Base-by-base conservation (phyloP, 306 rosid species). In the Casuarina cunninghamiana region DNA sequence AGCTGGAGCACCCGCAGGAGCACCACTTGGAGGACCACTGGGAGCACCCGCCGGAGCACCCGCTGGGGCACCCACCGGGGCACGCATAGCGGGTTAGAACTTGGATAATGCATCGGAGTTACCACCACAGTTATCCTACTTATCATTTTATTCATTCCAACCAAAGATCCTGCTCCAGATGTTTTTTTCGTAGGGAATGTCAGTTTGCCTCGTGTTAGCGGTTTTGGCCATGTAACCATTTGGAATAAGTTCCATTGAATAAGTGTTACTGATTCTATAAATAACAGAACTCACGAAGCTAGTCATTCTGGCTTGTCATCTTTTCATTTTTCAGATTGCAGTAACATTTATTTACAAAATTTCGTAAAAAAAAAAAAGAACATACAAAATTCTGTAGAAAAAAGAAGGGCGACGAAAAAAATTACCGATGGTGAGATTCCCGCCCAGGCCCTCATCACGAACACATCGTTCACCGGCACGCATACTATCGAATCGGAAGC, bases 381-480 rank as follows among this genome's bases (percentile, higher is more conserved):
- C 32, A 26, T 26, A 26, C 32, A 26, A 26, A 26, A 26, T 26
- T 26, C 32, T 26, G 32, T 26, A 26, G 32, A 26, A 26, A 26
- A 26, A 26, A 26, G 32, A 26, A 26, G 32, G 32, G 32, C 0
- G 32, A 26, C 32, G 32, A 26, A 26, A 26, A 26, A 26, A 26
- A 26, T 26, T 68, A 17, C 77, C 75, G 12, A 58, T 51, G 51
- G 44, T 79, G 53, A 82, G 51, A 17, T 35, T 58, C 79, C 73
- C 61, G 0, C 86, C 79, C 82, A 82, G 5, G 80, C 82, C 9
- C 58, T 61, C 86, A 82, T 82, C 49, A 58, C 70, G 10, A 69
- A 78, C 35, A 58, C 69, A 6, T 82, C 82, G 60, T 63, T 82
- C 53, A 32, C 79, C 60, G 62, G 60, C 53, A 78, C 60, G 61